Conservation (phyloP, 345 rosid species). For the Hibiscus syriacus region DNA sequence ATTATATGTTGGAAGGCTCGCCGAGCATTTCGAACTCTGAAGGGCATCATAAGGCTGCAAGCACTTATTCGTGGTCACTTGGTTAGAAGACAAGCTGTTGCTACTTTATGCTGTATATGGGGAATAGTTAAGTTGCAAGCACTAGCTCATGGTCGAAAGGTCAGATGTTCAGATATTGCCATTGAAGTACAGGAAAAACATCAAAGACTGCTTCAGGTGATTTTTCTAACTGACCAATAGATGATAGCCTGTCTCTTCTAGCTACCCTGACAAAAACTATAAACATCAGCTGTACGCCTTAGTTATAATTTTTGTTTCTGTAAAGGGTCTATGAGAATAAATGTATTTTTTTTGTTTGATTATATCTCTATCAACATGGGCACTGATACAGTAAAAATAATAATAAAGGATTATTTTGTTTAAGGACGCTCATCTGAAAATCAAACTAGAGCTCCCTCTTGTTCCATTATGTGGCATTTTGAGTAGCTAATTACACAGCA, state of each 20-base stretch:
- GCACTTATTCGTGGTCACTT: constrained; percentile 71
- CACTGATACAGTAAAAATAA: background rate
- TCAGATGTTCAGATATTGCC: constrained; percentile 31
- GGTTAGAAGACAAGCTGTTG: constrained; percentile 81
- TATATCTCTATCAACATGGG: background rate
- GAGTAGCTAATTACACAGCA: background rate
- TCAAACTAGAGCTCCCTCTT: too few species aligned
- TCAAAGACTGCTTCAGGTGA: constrained; percentile 20
- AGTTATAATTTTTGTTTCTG: background rate
- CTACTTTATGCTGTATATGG: constrained; percentile 50
- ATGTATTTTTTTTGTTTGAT: background rate
- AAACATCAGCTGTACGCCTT: background rate
- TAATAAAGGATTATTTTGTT: too few species aligned
- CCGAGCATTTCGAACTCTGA: constrained; percentile 41
- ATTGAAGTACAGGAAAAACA: constrained; percentile 28
- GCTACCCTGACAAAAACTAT: background rate
- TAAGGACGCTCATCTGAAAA: too few species aligned
- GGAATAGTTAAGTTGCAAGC: constrained; percentile 66
- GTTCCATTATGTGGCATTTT: too few species aligned
- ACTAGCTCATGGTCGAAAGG: constrained; percentile 46
- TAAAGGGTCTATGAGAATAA: background rate
- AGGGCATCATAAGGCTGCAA: constrained; percentile 60
- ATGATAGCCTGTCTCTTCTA: background rate
- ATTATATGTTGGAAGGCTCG: constrained; percentile 47
- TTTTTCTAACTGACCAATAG: background rate